Evolutionary conservation across 2,329 filamentous ascomycete genomes (phyloP).

Genomic region (Hawksworthiomyces lignivorus): DNA sequence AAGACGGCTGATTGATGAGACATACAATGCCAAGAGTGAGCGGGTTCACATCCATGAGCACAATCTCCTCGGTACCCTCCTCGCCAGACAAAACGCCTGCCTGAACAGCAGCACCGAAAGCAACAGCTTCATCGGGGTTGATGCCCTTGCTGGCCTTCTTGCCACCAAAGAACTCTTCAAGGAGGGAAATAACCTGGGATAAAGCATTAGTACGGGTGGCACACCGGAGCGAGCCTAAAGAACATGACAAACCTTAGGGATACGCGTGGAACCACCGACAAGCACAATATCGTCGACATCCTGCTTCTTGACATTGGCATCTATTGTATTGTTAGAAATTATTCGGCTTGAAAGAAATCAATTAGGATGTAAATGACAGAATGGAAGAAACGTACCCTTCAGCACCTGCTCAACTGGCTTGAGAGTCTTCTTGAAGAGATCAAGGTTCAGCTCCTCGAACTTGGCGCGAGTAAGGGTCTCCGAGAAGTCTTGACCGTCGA

Average conservation of each 20-base stretch:
- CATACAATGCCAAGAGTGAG: constrained; percentile 75
- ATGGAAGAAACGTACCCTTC: constrained; percentile 42
- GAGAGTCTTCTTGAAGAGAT: constrained; percentile 98
- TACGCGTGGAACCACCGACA: constrained; percentile 97
- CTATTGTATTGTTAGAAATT: too few relatives aligned
- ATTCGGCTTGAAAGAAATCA: too few relatives aligned
- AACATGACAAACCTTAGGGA: constrained; percentile 59
- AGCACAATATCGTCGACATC: constrained; percentile 96
- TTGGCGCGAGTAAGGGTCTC: constrained; percentile 98
- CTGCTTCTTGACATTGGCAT: constrained; percentile 92
- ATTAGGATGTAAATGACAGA: too few relatives aligned
- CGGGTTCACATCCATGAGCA: constrained; percentile 97
- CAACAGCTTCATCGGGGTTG: constrained; percentile 98
- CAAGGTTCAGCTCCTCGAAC: constrained; percentile 98
- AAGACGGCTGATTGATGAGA: too few relatives aligned
- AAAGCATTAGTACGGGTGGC: too few relatives aligned
- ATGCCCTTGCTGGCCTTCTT: constrained; percentile 99
- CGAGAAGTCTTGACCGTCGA: constrained; percentile 94
- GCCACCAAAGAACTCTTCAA: constrained; percentile 90
- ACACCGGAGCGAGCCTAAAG: too few relatives aligned
- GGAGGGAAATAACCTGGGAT: constrained; percentile 63
- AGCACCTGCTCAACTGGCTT: constrained; percentile 98
- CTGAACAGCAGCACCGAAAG: constrained; percentile 95
- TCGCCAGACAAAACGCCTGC: constrained; percentile 91
- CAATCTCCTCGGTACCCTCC: constrained; percentile 67